Base-by-base conservation (phyloP, 2,329 filamentous ascomycete genomes). In the Fusarium dlaminii region DNA sequence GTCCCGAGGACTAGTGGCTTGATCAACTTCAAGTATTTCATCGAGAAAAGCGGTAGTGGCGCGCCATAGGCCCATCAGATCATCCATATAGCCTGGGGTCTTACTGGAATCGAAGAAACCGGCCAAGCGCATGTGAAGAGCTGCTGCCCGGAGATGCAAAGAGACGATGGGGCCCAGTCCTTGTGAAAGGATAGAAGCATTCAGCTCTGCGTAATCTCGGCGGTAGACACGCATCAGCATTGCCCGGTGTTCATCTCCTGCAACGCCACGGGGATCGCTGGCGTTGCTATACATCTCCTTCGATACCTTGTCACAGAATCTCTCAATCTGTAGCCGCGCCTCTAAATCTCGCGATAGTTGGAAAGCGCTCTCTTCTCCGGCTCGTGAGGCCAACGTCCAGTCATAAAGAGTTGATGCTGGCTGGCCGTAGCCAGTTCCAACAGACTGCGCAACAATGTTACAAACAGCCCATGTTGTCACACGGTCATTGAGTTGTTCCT, bases 371-470 rank as follows among this genome's bases (percentile, higher is more conserved):
- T 89, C 87, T 70, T 91, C 89, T 54, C 89, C 89, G 3, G 89
- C 87, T 55, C 89, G 85, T 76, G 89, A 85, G 51, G 88, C 91
- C 68, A 93, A 85, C 5, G 91, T 95, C 89, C 90, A 95, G 82
- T 93, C 93, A 82, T 93, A 95, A 54, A 92, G 86, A 58, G 90
- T 94, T 51, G 93, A 93, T 10, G 93, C 93, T 13, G 94, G 93
- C 79, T 95, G 93, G 11, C 93, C 93, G 77, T 95, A 94, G 27
- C 93, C 93, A 8, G 94, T 96, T n/a, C 93, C 93, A 48, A 95
- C 90, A 63, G 90, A 91, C 78, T 96, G 93, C 29, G 93, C 91
- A 39, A 95, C 93, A 73, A 96, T 93, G 79, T 96, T 96, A 84
- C 93, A 94, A 8, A 94, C 92, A 3, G 93, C 93, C 93, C 93